phyloP scores from a whole-genome alignment of 2,329 filamentous ascomycete species.

The Sphaerostilbella broomeana region DNA sequence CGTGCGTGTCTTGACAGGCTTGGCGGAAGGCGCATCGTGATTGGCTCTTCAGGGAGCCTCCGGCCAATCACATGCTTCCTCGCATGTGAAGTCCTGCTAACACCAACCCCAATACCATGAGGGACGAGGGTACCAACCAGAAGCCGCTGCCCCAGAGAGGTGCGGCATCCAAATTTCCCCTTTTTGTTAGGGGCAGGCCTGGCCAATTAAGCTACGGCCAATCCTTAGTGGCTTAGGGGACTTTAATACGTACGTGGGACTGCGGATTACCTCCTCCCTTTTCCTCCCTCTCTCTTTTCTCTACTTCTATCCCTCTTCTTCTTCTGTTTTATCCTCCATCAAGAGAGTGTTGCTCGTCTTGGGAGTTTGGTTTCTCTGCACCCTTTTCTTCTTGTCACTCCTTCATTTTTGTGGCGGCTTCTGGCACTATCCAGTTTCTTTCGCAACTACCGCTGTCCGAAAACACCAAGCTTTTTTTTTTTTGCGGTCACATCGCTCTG shows the following conservation, averaged over 20 bases:
- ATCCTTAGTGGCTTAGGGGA: too few species aligned
- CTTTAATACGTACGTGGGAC: slow-evolving; percentile 1
- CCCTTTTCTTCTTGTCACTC: slow-evolving; percentile 32
- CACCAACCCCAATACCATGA: too few species aligned
- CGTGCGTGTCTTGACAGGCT: too few species aligned
- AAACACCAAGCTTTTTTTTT: slow-evolving; percentile 10
- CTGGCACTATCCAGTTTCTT: slow-evolving; percentile 4
- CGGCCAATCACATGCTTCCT: too few species aligned
- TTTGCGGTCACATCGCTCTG: slow-evolving; percentile 8
- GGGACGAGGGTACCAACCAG: too few species aligned
- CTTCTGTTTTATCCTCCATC: slow-evolving; percentile 23
- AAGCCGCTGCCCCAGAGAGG: too few species aligned
- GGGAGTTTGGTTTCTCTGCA: slow-evolving; percentile 10
- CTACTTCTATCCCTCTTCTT: slow-evolving; percentile 19
- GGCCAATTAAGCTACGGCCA: slow-evolving; percentile 12
- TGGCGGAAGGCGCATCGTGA: too few species aligned
- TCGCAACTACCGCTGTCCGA: slow-evolving; percentile 2
- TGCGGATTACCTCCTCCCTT: slow-evolving; percentile 14
- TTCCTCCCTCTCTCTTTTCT: slow-evolving; percentile 15
- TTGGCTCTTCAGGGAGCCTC: too few species aligned
- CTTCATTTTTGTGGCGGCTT: slow-evolving; percentile 21
- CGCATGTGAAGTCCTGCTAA: too few species aligned
- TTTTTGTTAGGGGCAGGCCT: slow-evolving; percentile 30
- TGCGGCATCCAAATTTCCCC: slow-evolving; percentile 31
- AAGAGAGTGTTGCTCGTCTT: slow-evolving; percentile 13